Evolutionary conservation across 169 alveolate species (phyloP).

Genomic region (Plasmodium yoelii): DNA sequence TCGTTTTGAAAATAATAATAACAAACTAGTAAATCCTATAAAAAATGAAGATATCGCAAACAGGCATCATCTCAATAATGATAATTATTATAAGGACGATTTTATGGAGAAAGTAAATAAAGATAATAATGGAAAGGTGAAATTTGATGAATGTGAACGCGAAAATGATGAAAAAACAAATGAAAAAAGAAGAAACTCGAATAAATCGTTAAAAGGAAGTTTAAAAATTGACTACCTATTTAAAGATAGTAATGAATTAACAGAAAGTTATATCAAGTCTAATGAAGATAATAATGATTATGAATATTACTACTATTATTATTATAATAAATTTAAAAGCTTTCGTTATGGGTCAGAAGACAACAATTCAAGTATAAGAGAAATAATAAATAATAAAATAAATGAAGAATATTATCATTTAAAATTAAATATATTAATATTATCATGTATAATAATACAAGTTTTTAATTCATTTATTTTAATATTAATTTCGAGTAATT

Average conservation of each 20-base stretch:
- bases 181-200: slow-evolving; percentile 15
- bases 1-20: too few relatives aligned
- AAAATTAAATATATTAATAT: slow-evolving; percentile 70
- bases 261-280: slow-evolving; percentile 19
- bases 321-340: slow-evolving; percentile 69
- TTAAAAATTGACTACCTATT: slow-evolving; percentile 34
- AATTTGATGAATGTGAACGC: neutral
- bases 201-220: slow-evolving; percentile 34
- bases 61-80: neutral
- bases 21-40: neutral
- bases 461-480: slow-evolving; percentile 54
- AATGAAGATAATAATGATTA: slow-evolving; percentile 24
- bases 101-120: neutral
- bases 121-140: neutral
- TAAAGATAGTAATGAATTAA: slow-evolving; percentile 53
- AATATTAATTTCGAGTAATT: slow-evolving; percentile 54
- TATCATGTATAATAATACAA: slow-evolving; percentile 74
- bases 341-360: slow-evolving; percentile 26
- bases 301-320: slow-evolving; percentile 37
- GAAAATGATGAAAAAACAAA: neutral
- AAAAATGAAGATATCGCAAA: neutral
- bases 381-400: slow-evolving; percentile 54
- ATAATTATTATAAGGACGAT: slow-evolving; percentile 1
- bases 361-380: slow-evolving; percentile 13
- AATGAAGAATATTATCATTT: slow-evolving; percentile 64